Evolutionary conservation across 768 basidiomycete genomes (phyloP).

Genomic region (Amanita exitialis): DNA sequence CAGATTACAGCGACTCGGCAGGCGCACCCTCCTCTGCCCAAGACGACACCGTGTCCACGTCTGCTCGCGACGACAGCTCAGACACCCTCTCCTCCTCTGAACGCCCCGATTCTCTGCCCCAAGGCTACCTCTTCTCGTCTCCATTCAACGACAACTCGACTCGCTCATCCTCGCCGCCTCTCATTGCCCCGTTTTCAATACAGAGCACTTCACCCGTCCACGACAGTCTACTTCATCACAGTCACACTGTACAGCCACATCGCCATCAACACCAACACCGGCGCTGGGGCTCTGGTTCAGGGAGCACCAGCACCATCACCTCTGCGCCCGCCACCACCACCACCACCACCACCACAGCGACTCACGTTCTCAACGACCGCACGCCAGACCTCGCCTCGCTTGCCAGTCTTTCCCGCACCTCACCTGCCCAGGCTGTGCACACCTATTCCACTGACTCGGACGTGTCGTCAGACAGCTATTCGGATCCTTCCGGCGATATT

Average conservation of each 20-base stretch:
- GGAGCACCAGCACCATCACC: constrained; percentile 3
- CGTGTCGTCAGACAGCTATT: not conserved
- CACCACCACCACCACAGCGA: not conserved
- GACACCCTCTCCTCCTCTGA: not conserved
- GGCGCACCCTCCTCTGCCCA: not conserved
- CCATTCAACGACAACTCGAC: constrained; percentile 6
- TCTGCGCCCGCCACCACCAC: not conserved
- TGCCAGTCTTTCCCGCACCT: too few species aligned
- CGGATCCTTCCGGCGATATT: not conserved
- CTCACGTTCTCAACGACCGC: not conserved
- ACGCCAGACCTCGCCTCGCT: not conserved
- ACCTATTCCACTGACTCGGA: not conserved
- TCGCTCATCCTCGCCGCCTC: not conserved
- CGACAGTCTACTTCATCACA: not conserved
- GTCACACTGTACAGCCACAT: not conserved
- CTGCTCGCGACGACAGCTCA: constrained; percentile 1
- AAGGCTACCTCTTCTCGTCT: not conserved
- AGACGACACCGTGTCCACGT: not conserved
- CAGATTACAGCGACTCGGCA: not conserved
- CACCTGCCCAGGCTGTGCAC: too few species aligned
- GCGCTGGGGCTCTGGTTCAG: not conserved
- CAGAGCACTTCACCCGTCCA: not conserved
- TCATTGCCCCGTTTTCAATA: not conserved
- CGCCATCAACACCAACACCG: not conserved
- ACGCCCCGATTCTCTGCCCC: not conserved